Evolutionary conservation across 2,329 filamentous ascomycete species (phyloP).

Genomic region (Aspergillus eucalypticola): DNA sequence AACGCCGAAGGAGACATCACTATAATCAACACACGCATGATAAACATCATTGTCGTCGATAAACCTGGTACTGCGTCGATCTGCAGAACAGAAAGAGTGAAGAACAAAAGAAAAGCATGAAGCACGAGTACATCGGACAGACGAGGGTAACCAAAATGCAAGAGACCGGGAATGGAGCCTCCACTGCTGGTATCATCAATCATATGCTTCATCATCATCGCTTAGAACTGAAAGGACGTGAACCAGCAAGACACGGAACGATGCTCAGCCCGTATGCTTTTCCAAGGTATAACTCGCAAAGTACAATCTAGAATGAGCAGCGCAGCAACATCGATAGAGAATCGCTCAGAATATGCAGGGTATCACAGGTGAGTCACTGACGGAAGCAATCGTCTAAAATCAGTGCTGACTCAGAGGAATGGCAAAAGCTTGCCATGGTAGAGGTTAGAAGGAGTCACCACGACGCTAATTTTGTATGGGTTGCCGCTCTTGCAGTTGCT

Average conservation of each 20-base stretch:
- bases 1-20: too few species aligned
- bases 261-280: background rate
- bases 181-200: conserved; percentile 18
- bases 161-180: background rate
- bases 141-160: background rate
- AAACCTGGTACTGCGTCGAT: too few species aligned
- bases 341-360: background rate
- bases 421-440: background rate
- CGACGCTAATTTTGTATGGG: background rate
- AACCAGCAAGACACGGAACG: background rate
- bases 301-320: too few species aligned
- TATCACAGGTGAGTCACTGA: background rate
- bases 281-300: background rate
- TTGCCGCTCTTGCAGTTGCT: conserved; percentile 3
- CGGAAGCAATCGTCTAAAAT: background rate
- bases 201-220: conserved; percentile 24
- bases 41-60: too few species aligned
- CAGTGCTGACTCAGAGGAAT: background rate
- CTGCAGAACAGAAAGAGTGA: too few species aligned
- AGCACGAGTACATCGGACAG: too few species aligned
- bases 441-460: too few species aligned
- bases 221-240: conserved; percentile 6
- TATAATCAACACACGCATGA: too few species aligned
- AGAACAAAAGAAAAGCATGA: too few species aligned
- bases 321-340: background rate